Evolutionary conservation across 2,329 filamentous ascomycete species (phyloP).

Genomic region (Penicillium decumbens): DNA sequence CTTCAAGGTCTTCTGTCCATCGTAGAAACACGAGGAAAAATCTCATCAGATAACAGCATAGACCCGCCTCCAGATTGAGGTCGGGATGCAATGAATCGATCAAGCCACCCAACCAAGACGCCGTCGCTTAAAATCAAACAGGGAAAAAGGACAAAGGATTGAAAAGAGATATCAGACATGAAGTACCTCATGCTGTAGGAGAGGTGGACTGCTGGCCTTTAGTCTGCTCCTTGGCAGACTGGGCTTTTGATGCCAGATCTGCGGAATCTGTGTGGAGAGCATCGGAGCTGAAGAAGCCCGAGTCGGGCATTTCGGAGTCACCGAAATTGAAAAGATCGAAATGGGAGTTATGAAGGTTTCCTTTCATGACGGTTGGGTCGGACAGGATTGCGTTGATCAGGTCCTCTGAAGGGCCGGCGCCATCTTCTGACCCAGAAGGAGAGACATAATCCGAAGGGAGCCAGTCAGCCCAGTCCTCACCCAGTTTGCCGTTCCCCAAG

Average conservation of each 20-base stretch:
- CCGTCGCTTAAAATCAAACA: conserved; percentile 22
- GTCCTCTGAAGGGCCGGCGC: conserved; percentile 24
- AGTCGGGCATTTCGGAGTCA: conserved; percentile 31
- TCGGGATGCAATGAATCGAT: conserved; percentile 7
- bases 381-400: conserved; percentile 37
- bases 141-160: conserved; percentile 6
- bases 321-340: conserved; percentile 33
- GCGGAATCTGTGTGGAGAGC: conserved; percentile 26
- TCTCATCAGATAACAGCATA: conserved; percentile 5
- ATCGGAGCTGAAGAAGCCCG: conserved; percentile 37
- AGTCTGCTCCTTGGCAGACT: conserved; percentile 12
- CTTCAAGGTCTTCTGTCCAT: conserved; percentile 12
- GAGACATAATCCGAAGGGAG: conserved; percentile 36
- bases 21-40: conserved; percentile 6
- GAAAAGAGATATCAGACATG: neutral
- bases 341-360: conserved; percentile 21
- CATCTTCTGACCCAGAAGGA: conserved; percentile 26
- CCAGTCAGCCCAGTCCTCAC: conserved; percentile 37
- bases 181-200: conserved; percentile 3
- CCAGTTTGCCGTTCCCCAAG: conserved; percentile 25
- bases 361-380: conserved; percentile 30
- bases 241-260: conserved; percentile 21
- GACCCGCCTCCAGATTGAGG: conserved; percentile 1
- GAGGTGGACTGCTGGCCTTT: conserved; percentile 13
- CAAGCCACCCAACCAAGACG: conserved; percentile 22